Percentiles rank a stretch among this genome's conserved stretches.
These are phyloP conservation scores for Oryza officinalis DNA, from an alignment of 176 grass and related monocot genomes.

Conservation along the genomic window DNA sequence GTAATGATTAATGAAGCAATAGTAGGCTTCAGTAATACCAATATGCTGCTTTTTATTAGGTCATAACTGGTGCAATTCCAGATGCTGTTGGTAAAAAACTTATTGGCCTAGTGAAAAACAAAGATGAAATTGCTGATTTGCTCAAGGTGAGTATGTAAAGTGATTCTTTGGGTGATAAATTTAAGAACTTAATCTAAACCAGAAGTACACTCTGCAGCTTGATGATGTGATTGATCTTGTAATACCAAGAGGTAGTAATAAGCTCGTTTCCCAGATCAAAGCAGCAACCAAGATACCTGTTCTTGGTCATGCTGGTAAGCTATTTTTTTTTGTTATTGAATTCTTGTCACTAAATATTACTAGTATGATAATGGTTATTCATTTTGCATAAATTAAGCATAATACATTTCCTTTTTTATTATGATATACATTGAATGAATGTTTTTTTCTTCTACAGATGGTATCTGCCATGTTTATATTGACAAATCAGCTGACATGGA, in stretches of 20 bases:
- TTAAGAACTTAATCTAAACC: conserved; percentile 28
- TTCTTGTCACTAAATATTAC: background rate
- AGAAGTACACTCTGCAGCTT: conserved; percentile 57
- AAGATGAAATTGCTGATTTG: conserved; percentile 90
- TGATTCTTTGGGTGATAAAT: conserved; percentile 24
- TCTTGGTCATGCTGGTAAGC: conserved; percentile 89
- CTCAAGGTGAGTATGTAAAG: conserved; percentile 57
- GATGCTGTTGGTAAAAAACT: conserved; percentile 79
- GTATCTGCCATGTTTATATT: conserved; percentile 98
- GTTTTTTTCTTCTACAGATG: conserved; percentile 59
- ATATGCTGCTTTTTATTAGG: conserved; percentile 40
- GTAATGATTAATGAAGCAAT: background rate
- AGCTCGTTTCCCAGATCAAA: conserved; percentile 92
- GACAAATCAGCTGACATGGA: conserved; percentile 96
- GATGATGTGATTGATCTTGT: conserved; percentile 99
- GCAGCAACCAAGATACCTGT: conserved; percentile 92
- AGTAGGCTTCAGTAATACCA: background rate
- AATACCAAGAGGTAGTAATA: conserved; percentile 96
- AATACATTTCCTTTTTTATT: background rate
- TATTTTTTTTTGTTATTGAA: conserved; percentile 9
- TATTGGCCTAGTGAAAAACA: conserved; percentile 88
- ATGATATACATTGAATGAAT: background rate
- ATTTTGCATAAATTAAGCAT: background rate
- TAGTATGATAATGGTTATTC: background rate
- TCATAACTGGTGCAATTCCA: conserved; percentile 83